Conservation (phyloP, 108 stramenopile species). For the Cyclotella atomus region DNA sequence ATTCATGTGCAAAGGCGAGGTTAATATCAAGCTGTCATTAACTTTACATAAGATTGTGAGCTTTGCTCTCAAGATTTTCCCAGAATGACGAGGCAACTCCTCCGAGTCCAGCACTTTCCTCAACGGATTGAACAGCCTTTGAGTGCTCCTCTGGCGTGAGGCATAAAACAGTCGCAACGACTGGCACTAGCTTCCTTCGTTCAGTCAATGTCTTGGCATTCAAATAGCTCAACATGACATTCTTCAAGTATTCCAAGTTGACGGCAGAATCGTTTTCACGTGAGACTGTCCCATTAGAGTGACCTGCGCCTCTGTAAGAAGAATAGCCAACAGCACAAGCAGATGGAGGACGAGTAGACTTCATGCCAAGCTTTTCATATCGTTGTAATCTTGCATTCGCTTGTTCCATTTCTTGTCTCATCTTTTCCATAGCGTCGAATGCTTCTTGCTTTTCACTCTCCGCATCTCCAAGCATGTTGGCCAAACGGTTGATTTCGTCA, state of each 20-base stretch:
- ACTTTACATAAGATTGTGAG: conserved; percentile 39
- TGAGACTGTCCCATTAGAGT: not conserved
- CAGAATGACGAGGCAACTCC: conserved; percentile 60
- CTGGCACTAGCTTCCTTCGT: conserved; percentile 77
- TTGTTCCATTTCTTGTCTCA: conserved; percentile 71
- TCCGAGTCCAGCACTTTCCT: conserved; percentile 54
- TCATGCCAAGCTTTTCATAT: conserved; percentile 64
- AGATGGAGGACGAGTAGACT: conserved; percentile 23
- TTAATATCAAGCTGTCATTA: not conserved
- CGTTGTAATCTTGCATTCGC: conserved; percentile 66
- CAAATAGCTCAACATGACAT: conserved; percentile 84
- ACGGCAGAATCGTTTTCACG: conserved; percentile 52
- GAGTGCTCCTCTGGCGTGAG: conserved; percentile 79
- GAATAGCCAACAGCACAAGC: conserved; percentile 21
- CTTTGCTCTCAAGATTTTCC: conserved; percentile 56
- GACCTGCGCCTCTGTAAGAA: conserved; percentile 25
- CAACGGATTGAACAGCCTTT: conserved; percentile 60
- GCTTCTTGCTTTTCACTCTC: conserved; percentile 79
- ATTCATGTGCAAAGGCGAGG: not conserved
- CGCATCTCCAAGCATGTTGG: conserved; percentile 75
- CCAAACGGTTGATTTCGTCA: conserved; percentile 84
- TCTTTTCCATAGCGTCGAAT: conserved; percentile 72
- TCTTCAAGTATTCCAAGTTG: conserved; percentile 88
- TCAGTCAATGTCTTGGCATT: conserved; percentile 74
- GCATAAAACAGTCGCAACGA: conserved; percentile 82